These are phyloP conservation scores for Stropharia rugosoannulata DNA, from an alignment of 768 basidiomycete genomes.

Conservation along the genomic window DNA sequence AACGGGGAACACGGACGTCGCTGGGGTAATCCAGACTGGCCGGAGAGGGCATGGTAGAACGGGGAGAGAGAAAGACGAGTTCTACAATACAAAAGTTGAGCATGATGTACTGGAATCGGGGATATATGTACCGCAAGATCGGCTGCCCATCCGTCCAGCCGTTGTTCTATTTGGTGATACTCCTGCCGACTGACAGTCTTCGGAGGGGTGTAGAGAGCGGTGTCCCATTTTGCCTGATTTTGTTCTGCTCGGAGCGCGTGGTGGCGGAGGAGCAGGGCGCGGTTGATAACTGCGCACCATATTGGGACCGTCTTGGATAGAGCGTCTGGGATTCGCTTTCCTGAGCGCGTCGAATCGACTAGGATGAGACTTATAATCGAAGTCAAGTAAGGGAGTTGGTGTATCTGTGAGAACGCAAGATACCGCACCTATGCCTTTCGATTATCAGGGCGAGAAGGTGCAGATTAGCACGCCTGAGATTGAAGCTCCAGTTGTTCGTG, in stretches of 20 bases:
- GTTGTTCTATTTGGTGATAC: constrained; percentile 70
- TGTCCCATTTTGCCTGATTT: constrained; percentile 47
- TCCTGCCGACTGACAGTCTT: constrained; percentile 72
- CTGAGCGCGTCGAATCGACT: constrained; percentile 90
- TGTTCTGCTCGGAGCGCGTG: constrained; percentile 17
- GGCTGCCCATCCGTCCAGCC: constrained; percentile 67
- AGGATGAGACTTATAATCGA: constrained; percentile 61
- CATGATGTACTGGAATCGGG: neutral
- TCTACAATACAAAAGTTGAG: constrained; percentile 33
- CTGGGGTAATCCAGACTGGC: constrained; percentile 87
- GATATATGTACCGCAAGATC: constrained; percentile 56
- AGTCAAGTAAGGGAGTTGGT: neutral
- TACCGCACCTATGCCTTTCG: constrained; percentile 56
- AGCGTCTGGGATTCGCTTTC: constrained; percentile 93
- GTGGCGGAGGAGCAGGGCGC: constrained; percentile 43
- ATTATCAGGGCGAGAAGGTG: constrained; percentile 64
- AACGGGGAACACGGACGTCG: constrained; percentile 48
- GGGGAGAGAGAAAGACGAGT: constrained; percentile 71
- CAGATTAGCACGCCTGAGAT: constrained; percentile 80
- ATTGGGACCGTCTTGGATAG: constrained; percentile 92
- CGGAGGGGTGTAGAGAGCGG: constrained; percentile 66
- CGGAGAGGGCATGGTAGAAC: constrained; percentile 63
- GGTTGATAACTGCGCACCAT: constrained; percentile 91
- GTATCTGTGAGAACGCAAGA: neutral
- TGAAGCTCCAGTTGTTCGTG: constrained; percentile 82